phyloP scores from a whole-genome alignment of 495 filamentous ascomycete genomes.

The Chaetomium fimeti region DNA sequence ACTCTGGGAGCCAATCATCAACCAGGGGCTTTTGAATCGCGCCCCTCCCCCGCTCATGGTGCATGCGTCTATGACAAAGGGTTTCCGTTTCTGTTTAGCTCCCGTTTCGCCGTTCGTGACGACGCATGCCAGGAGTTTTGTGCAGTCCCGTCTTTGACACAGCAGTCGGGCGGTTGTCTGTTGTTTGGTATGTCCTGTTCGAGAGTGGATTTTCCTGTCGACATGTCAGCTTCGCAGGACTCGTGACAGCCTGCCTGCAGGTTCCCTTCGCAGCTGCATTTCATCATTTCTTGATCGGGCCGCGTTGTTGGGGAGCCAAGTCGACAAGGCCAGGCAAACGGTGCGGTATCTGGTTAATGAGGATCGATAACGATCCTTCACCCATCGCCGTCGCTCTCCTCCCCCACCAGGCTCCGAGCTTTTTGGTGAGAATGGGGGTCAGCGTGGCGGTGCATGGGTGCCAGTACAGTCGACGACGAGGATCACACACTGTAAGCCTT shows the following conservation, averaged over 20 bases:
- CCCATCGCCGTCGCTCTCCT: neutral
- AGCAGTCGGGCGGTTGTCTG: neutral
- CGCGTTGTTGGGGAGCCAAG: neutral
- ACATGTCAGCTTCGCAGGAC: conserved; percentile 14
- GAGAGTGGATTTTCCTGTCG: conserved; percentile 17
- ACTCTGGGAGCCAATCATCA: conserved; percentile 10
- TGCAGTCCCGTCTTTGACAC: neutral
- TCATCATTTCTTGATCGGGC: neutral
- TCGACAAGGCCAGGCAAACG: neutral
- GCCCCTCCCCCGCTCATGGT: conserved; percentile 16
- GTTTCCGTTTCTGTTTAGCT: conserved; percentile 24
- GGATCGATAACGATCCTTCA: neutral
- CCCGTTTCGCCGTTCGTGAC: conserved; percentile 18
- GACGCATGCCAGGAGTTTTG: conserved; percentile 6
- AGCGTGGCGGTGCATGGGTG: neutral
- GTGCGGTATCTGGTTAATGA: neutral
- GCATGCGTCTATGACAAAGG: conserved; percentile 22
- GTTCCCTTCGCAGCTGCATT: conserved; percentile 10
- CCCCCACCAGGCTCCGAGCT: neutral
- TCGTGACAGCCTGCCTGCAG: conserved; percentile 23
- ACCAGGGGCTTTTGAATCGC: neutral
- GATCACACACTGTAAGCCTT: conserved; percentile 3
- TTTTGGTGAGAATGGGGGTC: conserved; percentile 8
- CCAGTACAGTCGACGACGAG: neutral
- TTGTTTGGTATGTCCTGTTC: conserved; percentile 4